Evolutionary conservation across 2,329 filamentous ascomycete species (phyloP).

Genomic region (Ophioceras dolichostomum): DNA sequence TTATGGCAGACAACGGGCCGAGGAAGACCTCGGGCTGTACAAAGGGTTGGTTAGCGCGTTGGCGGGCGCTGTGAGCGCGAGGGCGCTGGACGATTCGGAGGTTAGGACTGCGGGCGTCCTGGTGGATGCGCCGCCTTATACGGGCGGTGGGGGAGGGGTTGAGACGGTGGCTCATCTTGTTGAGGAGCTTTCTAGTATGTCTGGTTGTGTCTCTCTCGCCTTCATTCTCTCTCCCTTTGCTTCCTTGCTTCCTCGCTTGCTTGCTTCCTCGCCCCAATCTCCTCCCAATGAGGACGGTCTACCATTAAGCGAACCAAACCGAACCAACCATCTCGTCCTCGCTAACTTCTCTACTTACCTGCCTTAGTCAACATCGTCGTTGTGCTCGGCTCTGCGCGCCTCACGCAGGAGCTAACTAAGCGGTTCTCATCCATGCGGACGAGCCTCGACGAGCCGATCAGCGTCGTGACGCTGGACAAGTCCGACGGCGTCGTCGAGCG

Average conservation of each 20-base stretch:
- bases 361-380: constrained; percentile 75
- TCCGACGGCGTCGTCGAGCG: constrained; percentile 76
- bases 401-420: constrained; percentile 62
- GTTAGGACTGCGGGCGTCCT: constrained; percentile 67
- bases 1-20: constrained; percentile 62
- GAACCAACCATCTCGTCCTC: constrained; percentile 25
- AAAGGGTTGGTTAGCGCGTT: constrained; percentile 63
- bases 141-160: constrained; percentile 49
- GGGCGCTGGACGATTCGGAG: constrained; percentile 62
- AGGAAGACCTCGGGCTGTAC: constrained; percentile 62
- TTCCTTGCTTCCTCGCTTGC: no score
- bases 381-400: constrained; percentile 64
- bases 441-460: constrained; percentile 53
- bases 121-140: constrained; percentile 68
- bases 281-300: no score
- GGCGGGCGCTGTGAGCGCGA: constrained; percentile 64
- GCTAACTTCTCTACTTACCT: constrained; percentile 21
- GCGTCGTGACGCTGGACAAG: constrained; percentile 67
- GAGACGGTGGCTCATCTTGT: constrained; percentile 71
- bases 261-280: no score
- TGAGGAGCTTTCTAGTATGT: constrained; percentile 38
- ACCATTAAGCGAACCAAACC: neutral
- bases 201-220: neutral
- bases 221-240: neutral
- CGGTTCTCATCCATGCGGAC: constrained; percentile 49